These are phyloP conservation scores for Pseudopyrenochaeta lycopersici DNA, from an alignment of 2,329 filamentous ascomycete species.

Conservation along the genomic window DNA sequence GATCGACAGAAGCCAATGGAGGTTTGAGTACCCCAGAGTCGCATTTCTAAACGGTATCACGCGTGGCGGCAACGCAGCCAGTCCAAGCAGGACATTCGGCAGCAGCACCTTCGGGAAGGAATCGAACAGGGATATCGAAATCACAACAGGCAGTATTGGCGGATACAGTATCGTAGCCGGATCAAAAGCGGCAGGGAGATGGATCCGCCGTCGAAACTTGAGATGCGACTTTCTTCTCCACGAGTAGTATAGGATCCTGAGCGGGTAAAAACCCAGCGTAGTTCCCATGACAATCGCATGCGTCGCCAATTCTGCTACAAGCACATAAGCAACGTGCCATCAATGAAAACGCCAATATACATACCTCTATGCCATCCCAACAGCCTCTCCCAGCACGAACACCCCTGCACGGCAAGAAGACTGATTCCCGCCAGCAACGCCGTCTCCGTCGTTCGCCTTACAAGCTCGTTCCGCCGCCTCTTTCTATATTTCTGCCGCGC, in stretches of 20 bases:
- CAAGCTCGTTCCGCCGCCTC: slow-evolving; percentile 89
- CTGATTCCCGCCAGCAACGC: slow-evolving; percentile 63
- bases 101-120: slow-evolving; percentile 70
- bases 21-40: slow-evolving; percentile 66
- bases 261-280: slow-evolving; percentile 48
- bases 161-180: slow-evolving; percentile 93
- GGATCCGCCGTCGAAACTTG: slow-evolving; percentile 58
- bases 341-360: slow-evolving; percentile 3
- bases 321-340: slow-evolving; percentile 20
- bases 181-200: slow-evolving; percentile 82
- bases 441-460: slow-evolving; percentile 68
- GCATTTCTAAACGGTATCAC: slow-evolving; percentile 72
- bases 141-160: slow-evolving; percentile 75
- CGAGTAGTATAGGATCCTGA: slow-evolving; percentile 48
- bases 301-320: slow-evolving; percentile 51
- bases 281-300: slow-evolving; percentile 45
- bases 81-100: slow-evolving; percentile 81
- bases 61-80: slow-evolving; percentile 77
- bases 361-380: slow-evolving; percentile 53
- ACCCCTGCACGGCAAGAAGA: slow-evolving; percentile 54
- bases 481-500: slow-evolving; percentile 76
- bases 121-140: slow-evolving; percentile 76
- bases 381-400: slow-evolving; percentile 43
- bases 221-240: slow-evolving; percentile 34
- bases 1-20: slow-evolving; percentile 83